A percentile compares a stretch with the other conserved stretches of the same genome.
Conservation (phyloP, 352 stramenopile species). For the Globisporangium nunn region DNA sequence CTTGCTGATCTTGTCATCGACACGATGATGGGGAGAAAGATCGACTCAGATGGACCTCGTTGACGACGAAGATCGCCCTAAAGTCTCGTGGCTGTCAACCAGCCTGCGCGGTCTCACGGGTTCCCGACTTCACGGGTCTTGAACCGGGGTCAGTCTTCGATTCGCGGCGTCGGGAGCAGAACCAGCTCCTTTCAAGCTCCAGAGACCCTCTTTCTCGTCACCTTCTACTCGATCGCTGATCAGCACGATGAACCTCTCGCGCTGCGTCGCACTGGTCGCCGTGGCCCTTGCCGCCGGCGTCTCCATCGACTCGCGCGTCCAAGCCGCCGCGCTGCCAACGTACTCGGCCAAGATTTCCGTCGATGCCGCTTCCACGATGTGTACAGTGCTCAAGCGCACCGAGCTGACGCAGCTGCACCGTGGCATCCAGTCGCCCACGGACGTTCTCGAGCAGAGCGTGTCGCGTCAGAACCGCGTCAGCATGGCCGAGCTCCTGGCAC, state of each 20-base stretch:
- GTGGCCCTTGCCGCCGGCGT: not conserved
- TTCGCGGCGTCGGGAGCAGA: not conserved
- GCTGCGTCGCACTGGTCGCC: not conserved
- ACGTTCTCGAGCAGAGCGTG: constrained; percentile 11
- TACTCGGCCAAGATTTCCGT: constrained; percentile 14
- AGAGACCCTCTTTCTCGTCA: not conserved
- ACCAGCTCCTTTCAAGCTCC: not conserved
- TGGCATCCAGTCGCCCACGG: constrained; percentile 4
- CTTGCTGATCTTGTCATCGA: too few species aligned
- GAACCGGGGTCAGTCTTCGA: not conserved
- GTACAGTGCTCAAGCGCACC: constrained; percentile 11
- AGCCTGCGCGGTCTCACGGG: too few species aligned
- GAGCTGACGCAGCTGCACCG: constrained; percentile 13
- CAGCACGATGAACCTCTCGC: not conserved
- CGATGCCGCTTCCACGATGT: constrained; percentile 2
- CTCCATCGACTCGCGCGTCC: not conserved
- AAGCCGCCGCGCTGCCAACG: constrained; percentile 1
- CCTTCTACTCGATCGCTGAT: not conserved
- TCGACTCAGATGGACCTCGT: too few species aligned
- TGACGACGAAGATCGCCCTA: too few species aligned
- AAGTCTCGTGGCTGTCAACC: too few species aligned
- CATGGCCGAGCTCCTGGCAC: constrained; percentile 7
- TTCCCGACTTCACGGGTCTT: not conserved
- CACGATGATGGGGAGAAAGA: too few species aligned
- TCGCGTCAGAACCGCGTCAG: constrained; percentile 13